Evolutionary conservation across 2,329 filamentous ascomycete species (phyloP), one percentile per base, ranked within the genome.

Genomic region (Penicillium janthinellum): DNA sequence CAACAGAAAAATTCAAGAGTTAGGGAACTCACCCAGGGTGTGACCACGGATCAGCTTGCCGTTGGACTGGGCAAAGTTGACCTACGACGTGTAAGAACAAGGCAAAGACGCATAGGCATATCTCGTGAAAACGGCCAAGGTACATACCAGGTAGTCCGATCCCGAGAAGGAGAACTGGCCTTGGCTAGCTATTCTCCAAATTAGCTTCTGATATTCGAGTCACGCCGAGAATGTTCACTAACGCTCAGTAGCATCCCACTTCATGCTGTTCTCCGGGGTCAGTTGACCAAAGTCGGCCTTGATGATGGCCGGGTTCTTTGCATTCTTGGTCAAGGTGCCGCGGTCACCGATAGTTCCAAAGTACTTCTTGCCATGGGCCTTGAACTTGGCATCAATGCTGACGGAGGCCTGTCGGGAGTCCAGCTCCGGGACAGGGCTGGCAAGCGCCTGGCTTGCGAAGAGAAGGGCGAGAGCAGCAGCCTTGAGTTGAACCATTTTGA

Each of bases 241-340:
- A 71, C 70, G 84, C 78, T 91, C 86, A 41, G 81, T 86, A 60
- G 81, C 78, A 61, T 86, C 80, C 86, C 86, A 90, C 79, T 86
- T 85, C 75, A 87, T 84, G 5, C 82, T 82, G 70, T 90, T 90
- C 60, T 84, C 84, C 0, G 86, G 85, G 0, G 87, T 88, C 37
- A 88, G 77, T 71, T 86, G 82, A 41, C 87, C 87, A 66, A 89
- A 89, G 68, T 88, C 83, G 83, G 84, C 65, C n/a, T 58, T 58
- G 63, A 83, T 80, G 60, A 82, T 81, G 64, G 90, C 84, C 73
- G 90, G 87, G 54, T 37, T 37, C 49, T 82, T 82, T 70, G 86
- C 73, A 61, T 89, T 83, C 45, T 86, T 86, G 14, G 72, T 84
- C 49, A 91, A 75, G 6, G 77, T 80, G 14, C 71, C 70, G 60